Evolutionary conservation across 208 protist species (phyloP).

Genomic region (Trypanosoma theileri): DNA sequence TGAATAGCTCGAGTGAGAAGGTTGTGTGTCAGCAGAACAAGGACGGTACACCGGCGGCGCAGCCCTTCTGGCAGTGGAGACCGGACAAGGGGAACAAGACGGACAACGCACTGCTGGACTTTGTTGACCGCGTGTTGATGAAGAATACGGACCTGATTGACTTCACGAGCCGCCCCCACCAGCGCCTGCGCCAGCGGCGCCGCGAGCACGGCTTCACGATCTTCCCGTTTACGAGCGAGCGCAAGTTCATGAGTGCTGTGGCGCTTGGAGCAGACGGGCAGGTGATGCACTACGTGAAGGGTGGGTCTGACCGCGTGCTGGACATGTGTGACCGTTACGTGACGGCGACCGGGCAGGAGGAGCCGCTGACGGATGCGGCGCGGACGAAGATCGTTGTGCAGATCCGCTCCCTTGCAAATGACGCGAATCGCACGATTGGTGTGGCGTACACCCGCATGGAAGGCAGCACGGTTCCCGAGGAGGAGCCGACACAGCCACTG

Average conservation of each 20-base stretch:
- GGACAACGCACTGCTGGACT: conserved; percentile 82
- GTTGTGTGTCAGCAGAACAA: conserved; percentile 35
- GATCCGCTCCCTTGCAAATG: conserved; percentile 49
- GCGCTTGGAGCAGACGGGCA: conserved; percentile 41
- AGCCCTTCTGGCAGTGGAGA: conserved; percentile 62
- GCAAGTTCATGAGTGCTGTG: conserved; percentile 88
- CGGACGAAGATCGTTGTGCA: conserved; percentile 41
- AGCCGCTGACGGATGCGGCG: conserved; percentile 35
- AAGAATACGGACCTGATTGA: conserved; percentile 28
- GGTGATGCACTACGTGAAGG: conserved; percentile 85
- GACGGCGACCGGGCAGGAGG: conserved; percentile 49
- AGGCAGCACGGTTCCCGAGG: conserved; percentile 37
- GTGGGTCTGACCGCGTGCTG: conserved; percentile 91
- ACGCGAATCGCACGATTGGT: conserved; percentile 85
- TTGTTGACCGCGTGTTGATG: conserved; percentile 56
- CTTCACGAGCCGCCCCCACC: conserved; percentile 48
- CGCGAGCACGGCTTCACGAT: conserved; percentile 50
- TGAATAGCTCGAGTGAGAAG: conserved; percentile 87
- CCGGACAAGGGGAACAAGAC: conserved; percentile 86
- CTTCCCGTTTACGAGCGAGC: conserved; percentile 86
- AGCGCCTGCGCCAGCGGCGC: conserved; percentile 44
- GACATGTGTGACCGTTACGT: conserved; percentile 70
- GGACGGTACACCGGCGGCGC: conserved; percentile 33
- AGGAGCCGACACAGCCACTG: conserved; percentile 68
- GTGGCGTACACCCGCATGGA: conserved; percentile 60